Percentiles rank a stretch among this genome's conserved stretches.
Conservation (phyloP, 345 rosid genomes). For the Carallia brachiata region DNA sequence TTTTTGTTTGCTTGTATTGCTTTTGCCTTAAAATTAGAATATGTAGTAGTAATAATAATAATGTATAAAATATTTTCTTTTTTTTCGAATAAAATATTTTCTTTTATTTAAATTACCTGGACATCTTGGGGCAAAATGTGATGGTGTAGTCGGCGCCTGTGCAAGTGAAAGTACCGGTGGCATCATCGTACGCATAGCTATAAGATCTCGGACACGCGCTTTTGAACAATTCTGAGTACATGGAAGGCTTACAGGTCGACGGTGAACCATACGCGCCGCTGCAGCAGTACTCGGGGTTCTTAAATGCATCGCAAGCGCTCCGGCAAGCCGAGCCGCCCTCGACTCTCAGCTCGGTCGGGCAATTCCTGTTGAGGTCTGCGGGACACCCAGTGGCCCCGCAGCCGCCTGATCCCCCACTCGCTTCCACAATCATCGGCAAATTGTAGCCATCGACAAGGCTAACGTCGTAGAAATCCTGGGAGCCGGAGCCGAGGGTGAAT, state of each 20-base stretch:
- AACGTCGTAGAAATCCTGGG: conserved; percentile 28
- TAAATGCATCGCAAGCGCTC: conserved; percentile 27
- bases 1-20: too few species aligned
- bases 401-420: conserved; percentile 19
- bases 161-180: conserved; percentile 28
- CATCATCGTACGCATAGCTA: conserved; percentile 28
- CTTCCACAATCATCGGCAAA: conserved; percentile 22
- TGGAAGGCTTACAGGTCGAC: conserved; percentile 20
- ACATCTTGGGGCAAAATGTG: conserved; percentile 23
- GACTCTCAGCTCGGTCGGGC: conserved; percentile 24
- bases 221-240: conserved; percentile 26
- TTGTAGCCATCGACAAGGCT: conserved; percentile 32
- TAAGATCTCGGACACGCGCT: conserved; percentile 28
- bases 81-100: too few species aligned
- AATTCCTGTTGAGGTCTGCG: conserved; percentile 20
- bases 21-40: too few species aligned
- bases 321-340: conserved; percentile 22
- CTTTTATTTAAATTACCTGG: conserved; percentile 4
- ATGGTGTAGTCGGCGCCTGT: conserved; percentile 26
- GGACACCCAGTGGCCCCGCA: conserved; percentile 25
- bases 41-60: too few species aligned
- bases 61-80: too few species aligned
- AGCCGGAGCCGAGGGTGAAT: conserved; percentile 29
- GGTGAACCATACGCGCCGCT: conserved; percentile 26
- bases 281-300: conserved; percentile 29